phyloP scores from a whole-genome alignment of 2,329 filamentous ascomycete species.

The Alternaria atra region DNA sequence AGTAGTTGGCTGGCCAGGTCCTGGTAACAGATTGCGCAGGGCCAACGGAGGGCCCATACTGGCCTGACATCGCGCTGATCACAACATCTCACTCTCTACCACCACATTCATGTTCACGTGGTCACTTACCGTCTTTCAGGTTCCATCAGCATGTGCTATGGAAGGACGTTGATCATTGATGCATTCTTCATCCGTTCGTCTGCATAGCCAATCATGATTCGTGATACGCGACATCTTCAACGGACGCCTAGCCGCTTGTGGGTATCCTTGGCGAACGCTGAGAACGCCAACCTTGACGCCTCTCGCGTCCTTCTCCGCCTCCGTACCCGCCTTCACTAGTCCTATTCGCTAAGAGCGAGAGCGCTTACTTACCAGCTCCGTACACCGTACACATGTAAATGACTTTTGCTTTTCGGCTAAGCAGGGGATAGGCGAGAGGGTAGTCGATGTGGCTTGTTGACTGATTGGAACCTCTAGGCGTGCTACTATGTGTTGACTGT shows the following conservation, averaged over 20 bases:
- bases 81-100: conserved; percentile 22
- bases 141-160: conserved; percentile 41
- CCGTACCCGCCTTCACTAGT: conserved; percentile 15
- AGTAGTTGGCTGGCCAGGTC: conserved; percentile 13
- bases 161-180: conserved; percentile 21
- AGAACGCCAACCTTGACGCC: conserved; percentile 33
- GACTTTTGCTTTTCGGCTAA: conserved; percentile 29
- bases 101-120: conserved; percentile 18
- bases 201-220: conserved; percentile 37
- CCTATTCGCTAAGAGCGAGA: conserved; percentile 19
- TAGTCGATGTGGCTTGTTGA: conserved; percentile 24
- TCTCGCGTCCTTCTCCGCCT: conserved; percentile 32
- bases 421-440: conserved; percentile 26
- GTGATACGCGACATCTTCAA: conserved; percentile 30
- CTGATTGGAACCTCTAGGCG: conserved; percentile 12
- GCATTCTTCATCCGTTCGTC: conserved; percentile 9
- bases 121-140: conserved; percentile 27
- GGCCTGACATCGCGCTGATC: conserved; percentile 32
- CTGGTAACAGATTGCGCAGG: conserved; percentile 9
- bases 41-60: conserved; percentile 14
- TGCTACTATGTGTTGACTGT: conserved; percentile 19
- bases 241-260: conserved; percentile 34
- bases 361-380: conserved; percentile 28
- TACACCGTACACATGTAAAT: conserved; percentile 25
- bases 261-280: conserved; percentile 44